These are phyloP conservation scores for Metschnikowia lachancei DNA, from an alignment of 805 yeast genomes.

Conservation along the genomic window DNA sequence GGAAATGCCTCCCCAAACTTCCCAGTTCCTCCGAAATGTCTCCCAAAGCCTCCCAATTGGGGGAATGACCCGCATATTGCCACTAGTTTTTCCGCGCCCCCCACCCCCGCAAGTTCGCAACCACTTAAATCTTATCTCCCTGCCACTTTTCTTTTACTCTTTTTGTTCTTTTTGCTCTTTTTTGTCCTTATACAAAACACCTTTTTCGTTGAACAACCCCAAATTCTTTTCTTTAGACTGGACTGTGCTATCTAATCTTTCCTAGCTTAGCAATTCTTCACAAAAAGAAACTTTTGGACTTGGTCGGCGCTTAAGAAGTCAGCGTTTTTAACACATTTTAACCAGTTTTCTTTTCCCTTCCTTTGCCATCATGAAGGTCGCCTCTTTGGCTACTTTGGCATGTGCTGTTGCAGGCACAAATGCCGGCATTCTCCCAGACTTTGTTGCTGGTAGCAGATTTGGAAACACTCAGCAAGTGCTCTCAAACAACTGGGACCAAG, in stretches of 20 bases:
- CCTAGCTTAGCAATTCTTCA: neutral
- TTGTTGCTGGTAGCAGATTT: constrained; percentile 6
- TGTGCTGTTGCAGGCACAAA: constrained; percentile 16
- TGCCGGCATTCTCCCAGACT: constrained; percentile 17
- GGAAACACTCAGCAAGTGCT: constrained; percentile 15
- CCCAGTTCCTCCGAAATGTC: neutral
- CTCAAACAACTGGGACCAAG: constrained; percentile 11
- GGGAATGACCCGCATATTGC: constrained; percentile 3
- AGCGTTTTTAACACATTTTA: neutral
- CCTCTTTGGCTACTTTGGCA: constrained; percentile 13
- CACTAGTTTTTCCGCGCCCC: neutral
- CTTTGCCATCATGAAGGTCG: constrained; percentile 8
- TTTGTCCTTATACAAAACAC: neutral
- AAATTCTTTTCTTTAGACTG: neutral
- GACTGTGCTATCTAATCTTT: neutral
- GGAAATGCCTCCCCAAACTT: neutral
- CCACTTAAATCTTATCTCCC: constrained; percentile 2
- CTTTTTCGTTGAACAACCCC: neutral
- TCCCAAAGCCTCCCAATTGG: no score
- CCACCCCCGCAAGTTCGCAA: constrained; percentile 3
- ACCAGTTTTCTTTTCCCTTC: neutral
- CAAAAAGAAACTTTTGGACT: neutral
- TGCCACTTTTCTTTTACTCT: constrained; percentile 2
- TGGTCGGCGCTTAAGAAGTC: neutral
- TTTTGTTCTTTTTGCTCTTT: constrained; percentile 2